Base-by-base conservation (phyloP, 192 early-diverging fungal genomes). In the Linnemannia schmuckeri region DNA sequence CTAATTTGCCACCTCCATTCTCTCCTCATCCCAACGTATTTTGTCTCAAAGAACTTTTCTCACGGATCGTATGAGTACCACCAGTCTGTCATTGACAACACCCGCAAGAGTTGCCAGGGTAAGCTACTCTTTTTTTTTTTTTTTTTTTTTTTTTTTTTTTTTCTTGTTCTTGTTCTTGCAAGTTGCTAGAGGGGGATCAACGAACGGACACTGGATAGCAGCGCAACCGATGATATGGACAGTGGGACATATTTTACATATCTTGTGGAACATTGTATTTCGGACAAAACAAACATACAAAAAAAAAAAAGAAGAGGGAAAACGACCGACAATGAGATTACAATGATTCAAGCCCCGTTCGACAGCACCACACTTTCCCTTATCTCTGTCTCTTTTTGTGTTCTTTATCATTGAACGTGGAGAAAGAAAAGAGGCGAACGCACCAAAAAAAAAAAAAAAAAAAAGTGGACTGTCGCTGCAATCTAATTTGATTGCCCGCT, bases 51-150 rank as follows among this genome's bases (percentile, higher is more conserved):
- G 85, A 87, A 88, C 79, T 93, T 93, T 82, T 91, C 90, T 7
- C 93, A 93, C 72, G 93, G 93, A 76, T 92, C 91, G 74, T 89
- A 93, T 61, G 93, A 93, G 90, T 93, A 93, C 78, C 92, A 93
- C 71, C 89, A 92, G 88, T 93, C 92, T 27, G 92, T 93, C 27
- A 93, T 93, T 78, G 90, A 93, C 68, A 90, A 93, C 77, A 91
- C 90, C 15, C 88, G 91, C 49, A 82, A 93, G 75, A 91, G 88
- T 83, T 71, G 70, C 38, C 40, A 79, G 66, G 78, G 92, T 93
- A 90, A 87, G 91, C 86, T 76, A 42, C 44, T 22, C 15, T 1
- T 40, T 47, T 0, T 63, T 30, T 40, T 30, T 13, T 69, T 44
- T 68, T 3, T 13, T 27, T n/a, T 63, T 18, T 7, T 12, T 55